Conservation (phyloP, 2,329 filamentous ascomycete species). For the Colletotrichum scovillei region DNA sequence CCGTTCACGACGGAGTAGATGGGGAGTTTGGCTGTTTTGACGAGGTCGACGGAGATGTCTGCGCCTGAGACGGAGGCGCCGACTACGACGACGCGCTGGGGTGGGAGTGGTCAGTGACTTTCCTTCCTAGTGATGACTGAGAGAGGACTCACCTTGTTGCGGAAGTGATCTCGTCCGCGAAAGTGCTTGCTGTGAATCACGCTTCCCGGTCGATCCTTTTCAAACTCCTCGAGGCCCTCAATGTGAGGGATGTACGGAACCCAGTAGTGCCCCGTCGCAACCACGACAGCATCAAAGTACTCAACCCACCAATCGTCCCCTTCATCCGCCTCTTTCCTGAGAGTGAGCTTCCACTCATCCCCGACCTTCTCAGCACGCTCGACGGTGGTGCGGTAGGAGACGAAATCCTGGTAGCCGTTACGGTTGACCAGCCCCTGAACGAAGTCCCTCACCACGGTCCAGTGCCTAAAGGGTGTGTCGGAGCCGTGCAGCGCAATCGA, state of each 20-base stretch:
- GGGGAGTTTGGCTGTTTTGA: constrained; percentile 56
- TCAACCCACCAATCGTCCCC: constrained; percentile 72
- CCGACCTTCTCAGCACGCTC: constrained; percentile 65
- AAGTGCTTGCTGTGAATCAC: constrained; percentile 68
- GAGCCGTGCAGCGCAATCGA: constrained; percentile 58
- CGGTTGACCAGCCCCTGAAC: constrained; percentile 62
- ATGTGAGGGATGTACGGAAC: constrained; percentile 67
- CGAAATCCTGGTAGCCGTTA: constrained; percentile 62
- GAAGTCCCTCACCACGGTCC: constrained; percentile 66
- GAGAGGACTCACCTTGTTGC: constrained; percentile 46
- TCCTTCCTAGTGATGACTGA: no score
- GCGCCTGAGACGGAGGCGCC: constrained; percentile 74
- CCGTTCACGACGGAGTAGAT: constrained; percentile 64
- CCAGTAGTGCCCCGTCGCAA: constrained; percentile 70
- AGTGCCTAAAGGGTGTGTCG: constrained; percentile 71
- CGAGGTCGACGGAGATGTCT: constrained; percentile 68
- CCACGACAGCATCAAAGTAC: constrained; percentile 69
- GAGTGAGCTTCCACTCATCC: constrained; percentile 62
- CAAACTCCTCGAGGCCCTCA: constrained; percentile 59
- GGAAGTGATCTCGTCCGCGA: constrained; percentile 56
- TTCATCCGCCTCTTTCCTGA: constrained; percentile 52
- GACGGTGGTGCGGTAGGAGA: constrained; percentile 70
- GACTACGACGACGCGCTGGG: constrained; percentile 68
- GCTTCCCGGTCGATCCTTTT: constrained; percentile 57
- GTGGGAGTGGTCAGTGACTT: background rate